phyloP scores from a whole-genome alignment of 371 early-diverging fungal species.

The Mucor mucedo region DNA sequence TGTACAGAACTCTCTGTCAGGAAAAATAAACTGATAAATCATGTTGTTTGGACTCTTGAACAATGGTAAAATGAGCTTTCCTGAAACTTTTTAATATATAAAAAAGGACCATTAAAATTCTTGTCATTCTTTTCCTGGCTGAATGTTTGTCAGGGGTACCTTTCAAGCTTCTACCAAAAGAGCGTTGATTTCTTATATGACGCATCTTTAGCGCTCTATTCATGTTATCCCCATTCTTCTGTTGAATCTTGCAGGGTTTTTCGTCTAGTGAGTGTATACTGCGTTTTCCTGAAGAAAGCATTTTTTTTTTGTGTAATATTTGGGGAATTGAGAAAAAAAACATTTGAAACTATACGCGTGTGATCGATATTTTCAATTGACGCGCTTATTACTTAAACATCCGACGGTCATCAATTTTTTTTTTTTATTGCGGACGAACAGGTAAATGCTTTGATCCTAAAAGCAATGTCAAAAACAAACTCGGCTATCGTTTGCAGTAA shows the following conservation, averaged over 20 bases:
- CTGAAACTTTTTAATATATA: slow-evolving; percentile 13
- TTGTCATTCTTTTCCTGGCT: background rate
- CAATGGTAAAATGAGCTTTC: slow-evolving; percentile 10
- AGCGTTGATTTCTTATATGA: slow-evolving; percentile 1
- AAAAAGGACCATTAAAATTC: background rate
- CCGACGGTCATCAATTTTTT: no score
- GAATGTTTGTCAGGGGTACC: background rate
- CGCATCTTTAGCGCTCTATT: slow-evolving; percentile 4
- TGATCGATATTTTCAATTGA: background rate
- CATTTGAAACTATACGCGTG: no score
- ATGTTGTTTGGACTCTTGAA: slow-evolving; percentile 13
- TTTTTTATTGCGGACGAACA: no score
- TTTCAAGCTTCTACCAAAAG: slow-evolving; percentile 9
- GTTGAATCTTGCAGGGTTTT: background rate
- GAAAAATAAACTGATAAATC: slow-evolving; percentile 26
- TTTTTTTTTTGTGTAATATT: no score
- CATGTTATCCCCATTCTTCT: background rate
- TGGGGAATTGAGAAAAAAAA: background rate
- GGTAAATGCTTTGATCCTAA: no score
- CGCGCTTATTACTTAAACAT: background rate
- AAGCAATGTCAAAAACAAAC: no score
- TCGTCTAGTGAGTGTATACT: no score
- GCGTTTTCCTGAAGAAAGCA: no score
- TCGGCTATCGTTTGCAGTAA: no score
- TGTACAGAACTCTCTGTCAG: slow-evolving; percentile 26